Base-by-base conservation (phyloP, 192 early-diverging fungal species). In the Thamnidium elegans region DNA sequence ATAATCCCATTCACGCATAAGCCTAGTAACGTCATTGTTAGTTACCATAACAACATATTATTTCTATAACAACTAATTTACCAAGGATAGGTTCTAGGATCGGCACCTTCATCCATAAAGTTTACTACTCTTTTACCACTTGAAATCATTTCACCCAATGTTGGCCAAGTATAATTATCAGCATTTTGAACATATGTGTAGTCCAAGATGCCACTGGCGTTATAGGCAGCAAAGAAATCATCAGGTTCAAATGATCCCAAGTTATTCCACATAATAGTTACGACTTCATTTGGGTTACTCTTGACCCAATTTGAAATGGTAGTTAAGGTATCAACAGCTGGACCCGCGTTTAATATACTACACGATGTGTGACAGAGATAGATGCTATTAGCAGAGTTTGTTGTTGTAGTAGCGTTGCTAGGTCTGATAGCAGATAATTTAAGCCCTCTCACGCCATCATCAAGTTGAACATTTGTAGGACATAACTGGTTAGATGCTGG, bases 241-340 rank as follows among this genome's bases (percentile, higher is more conserved):
- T 71, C 51, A 1, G 82, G 51, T 45, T 72, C 21, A 52, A 90
- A 80, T 3, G 73, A 74, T 47, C 70, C 79, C 7, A 73, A 65
- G 67, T 92, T 91, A 55, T 88, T 83, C 70, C 90, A 81, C 62
- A 88, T 86, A 51, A 94, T 87, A 15, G 90, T 88, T 8, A 94
- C 54, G 8, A 94, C 85, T 69, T 94, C 90, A 67, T 86, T 78
- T 21, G 76, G 79, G 63, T 94, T 86, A 19, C 43, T 45, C 19
- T 88, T 81, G 55, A 94, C 44, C 58, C 80, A 94, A 7, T 70
- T 59, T 47, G 76, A 79, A 46, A 92, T 74, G 59, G 73, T 55
- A 13, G 69, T 59, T 30, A 94, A 76, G n/a, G 83, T 79, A 45
- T 72, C 66, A 7, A 75, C 77, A 23, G 87, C 71, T 45, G 80